These are phyloP conservation scores for Leccinum sublutescens DNA, from an alignment of 768 basidiomycete species.

Conservation along the genomic window DNA sequence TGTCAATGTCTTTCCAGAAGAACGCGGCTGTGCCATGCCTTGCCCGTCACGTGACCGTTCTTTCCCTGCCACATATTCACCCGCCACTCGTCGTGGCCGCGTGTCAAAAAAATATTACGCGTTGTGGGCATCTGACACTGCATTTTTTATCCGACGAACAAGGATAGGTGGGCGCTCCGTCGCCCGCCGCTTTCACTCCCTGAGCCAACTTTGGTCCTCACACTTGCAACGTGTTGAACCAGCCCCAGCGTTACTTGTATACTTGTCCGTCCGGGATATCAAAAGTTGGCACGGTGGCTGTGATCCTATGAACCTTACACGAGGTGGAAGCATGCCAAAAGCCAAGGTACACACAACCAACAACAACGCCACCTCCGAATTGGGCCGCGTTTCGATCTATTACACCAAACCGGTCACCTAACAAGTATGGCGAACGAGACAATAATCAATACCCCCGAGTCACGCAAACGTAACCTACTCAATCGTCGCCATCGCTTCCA, in stretches of 20 bases:
- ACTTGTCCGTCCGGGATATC: neutral
- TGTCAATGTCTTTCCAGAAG: neutral
- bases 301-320: constrained; percentile 22
- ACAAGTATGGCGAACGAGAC: neutral
- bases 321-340: constrained; percentile 24
- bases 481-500: constrained; percentile 70
- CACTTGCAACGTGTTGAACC: constrained; percentile 25
- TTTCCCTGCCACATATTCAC: neutral
- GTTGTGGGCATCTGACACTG: constrained; percentile 6
- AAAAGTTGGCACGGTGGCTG: constrained; percentile 18
- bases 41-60: neutral
- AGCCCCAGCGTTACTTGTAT: constrained; percentile 3
- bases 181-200: neutral
- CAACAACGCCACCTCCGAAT: constrained; percentile 2
- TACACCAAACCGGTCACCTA: neutral
- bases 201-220: constrained; percentile 8
- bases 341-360: constrained; percentile 24
- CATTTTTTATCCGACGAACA: constrained; percentile 15
- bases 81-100: neutral
- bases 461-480: constrained; percentile 10
- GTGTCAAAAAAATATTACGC: neutral
- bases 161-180: constrained; percentile 19
- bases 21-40: too few species aligned
- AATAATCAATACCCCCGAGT: constrained; percentile 5
- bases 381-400: neutral